Evolutionary conservation across 495 filamentous ascomycete species (phyloP).

Genomic region (Xylaria palmicola): DNA sequence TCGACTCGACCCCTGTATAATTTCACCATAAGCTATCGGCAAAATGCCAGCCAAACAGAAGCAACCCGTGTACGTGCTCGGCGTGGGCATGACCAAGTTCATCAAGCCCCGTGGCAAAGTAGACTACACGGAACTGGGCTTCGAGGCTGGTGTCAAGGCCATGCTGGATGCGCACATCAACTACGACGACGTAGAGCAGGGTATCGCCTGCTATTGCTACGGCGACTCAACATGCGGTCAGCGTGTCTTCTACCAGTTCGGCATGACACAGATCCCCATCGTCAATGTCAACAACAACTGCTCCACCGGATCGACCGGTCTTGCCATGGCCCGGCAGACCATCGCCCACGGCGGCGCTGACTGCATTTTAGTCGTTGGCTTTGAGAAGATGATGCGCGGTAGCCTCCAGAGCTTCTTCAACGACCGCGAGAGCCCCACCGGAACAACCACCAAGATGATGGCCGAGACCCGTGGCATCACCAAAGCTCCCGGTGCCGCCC

Average conservation of each 20-base stretch:
- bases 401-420: conserved; percentile 75
- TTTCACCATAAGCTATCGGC: neutral
- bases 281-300: conserved; percentile 99
- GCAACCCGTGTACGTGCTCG: conserved; percentile 73
- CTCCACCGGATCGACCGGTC: conserved; percentile 84
- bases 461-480: conserved; percentile 72
- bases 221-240: conserved; percentile 94
- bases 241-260: conserved; percentile 98
- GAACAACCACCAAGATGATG: conserved; percentile 76
- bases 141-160: conserved; percentile 93
- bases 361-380: conserved; percentile 87
- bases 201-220: conserved; percentile 96
- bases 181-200: conserved; percentile 95
- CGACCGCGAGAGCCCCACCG: conserved; percentile 75
- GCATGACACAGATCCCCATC: conserved; percentile 93
- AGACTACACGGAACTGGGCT: conserved; percentile 86
- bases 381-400: conserved; percentile 98
- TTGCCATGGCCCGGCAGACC: conserved; percentile 79
- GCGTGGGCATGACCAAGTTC: conserved; percentile 98
- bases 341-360: conserved; percentile 78
- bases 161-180: conserved; percentile 93
- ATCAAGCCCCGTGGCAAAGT: conserved; percentile 95
- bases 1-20: neutral
- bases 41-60: conserved; percentile 48
- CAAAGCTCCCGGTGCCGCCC: conserved; percentile 80